Conservation (phyloP, 306 rosid genomes). For the Boehmeria nivea region DNA sequence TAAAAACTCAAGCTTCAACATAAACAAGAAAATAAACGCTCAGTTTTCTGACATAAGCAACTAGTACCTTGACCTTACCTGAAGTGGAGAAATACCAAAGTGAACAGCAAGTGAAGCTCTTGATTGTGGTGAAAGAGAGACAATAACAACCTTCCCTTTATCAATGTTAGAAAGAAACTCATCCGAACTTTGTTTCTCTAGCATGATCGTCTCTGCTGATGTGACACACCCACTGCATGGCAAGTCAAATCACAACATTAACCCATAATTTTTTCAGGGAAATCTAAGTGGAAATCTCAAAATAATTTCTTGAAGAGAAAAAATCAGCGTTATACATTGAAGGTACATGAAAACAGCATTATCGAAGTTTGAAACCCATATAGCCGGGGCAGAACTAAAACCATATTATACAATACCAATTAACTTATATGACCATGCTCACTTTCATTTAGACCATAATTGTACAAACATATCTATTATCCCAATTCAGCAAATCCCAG, state of each 20-base stretch:
- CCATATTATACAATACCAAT: no score
- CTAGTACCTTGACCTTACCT: constrained; percentile 35
- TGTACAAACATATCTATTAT: no score
- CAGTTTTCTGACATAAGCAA: background rate
- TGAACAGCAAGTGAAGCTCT: constrained; percentile 87
- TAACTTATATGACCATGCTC: no score
- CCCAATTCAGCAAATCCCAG: no score
- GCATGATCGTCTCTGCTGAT: constrained; percentile 90
- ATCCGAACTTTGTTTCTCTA: constrained; percentile 95
- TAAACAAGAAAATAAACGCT: background rate
- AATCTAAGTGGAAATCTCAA: background rate
- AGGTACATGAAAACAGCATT: no score
- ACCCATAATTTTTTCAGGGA: background rate
- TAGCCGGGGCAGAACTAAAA: no score
- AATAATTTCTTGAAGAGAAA: no score
- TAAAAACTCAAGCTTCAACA: background rate
- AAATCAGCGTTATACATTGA: no score
- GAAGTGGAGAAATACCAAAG: constrained; percentile 77
- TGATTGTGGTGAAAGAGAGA: constrained; percentile 89
- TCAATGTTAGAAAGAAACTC: constrained; percentile 67
- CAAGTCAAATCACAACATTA: constrained; percentile 19
- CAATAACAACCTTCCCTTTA: constrained; percentile 61
- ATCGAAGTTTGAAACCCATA: no score
- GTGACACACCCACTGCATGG: constrained; percentile 88
- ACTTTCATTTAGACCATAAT: no score